Evolutionary conservation across 768 basidiomycete species (phyloP).

Genomic region (Mycena capillaripes): DNA sequence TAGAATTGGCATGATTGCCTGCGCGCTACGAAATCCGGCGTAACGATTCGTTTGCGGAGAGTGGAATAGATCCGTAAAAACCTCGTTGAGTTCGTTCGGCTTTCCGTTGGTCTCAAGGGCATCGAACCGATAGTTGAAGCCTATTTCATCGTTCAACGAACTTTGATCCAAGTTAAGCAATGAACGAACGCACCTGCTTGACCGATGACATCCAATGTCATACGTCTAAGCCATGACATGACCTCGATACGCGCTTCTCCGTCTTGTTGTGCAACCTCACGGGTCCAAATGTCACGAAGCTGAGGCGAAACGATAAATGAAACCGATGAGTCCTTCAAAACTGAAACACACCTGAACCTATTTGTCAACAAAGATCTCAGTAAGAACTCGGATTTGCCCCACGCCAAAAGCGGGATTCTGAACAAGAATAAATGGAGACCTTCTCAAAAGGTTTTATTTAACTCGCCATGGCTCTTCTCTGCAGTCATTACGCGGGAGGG

Average conservation of each 20-base stretch:
- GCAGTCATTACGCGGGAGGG: background rate
- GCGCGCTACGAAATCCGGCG: slow-evolving; percentile 35
- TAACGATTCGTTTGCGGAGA: slow-evolving; percentile 3
- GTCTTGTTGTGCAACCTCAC: slow-evolving; percentile 36
- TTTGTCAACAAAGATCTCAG: slow-evolving; percentile 53
- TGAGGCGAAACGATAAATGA: slow-evolving; percentile 1
- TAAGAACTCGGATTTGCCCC: slow-evolving; percentile 55
- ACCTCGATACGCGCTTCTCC: slow-evolving; percentile 46
- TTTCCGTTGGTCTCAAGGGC: slow-evolving; percentile 42
- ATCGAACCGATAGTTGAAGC: slow-evolving; percentile 55
- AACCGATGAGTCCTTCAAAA: background rate
- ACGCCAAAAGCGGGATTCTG: slow-evolving; percentile 63
- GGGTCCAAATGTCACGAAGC: slow-evolving; percentile 52
- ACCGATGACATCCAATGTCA: slow-evolving; percentile 57
- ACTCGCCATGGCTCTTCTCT: slow-evolving; percentile 15
- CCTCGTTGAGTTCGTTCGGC: slow-evolving; percentile 48
- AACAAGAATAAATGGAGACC: background rate
- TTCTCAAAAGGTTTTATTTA: background rate
- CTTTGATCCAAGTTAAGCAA: background rate
- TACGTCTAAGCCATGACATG: slow-evolving; percentile 48
- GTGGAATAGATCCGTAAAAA: slow-evolving; percentile 47
- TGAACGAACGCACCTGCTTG: slow-evolving; percentile 48
- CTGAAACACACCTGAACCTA: slow-evolving; percentile 43
- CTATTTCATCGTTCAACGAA: slow-evolving; percentile 39
- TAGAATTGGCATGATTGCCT: slow-evolving; percentile 43